These are phyloP conservation scores for Verticillium tricorpus DNA, from an alignment of 2,329 filamentous ascomycete genomes.

Conservation along the genomic window DNA sequence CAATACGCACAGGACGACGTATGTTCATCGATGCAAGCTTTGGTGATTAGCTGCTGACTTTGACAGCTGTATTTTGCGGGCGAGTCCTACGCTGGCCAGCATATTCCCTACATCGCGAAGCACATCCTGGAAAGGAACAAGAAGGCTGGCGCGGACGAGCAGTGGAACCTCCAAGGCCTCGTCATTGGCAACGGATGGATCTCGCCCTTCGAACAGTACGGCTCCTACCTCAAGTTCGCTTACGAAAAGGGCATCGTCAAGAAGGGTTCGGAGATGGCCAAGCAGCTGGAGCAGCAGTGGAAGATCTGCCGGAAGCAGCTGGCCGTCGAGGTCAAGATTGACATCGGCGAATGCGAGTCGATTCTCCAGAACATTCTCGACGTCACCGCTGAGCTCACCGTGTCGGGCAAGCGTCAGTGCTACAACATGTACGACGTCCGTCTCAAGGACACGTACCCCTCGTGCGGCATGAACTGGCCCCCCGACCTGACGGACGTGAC, in stretches of 20 bases:
- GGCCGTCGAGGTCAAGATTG: constrained; percentile 52
- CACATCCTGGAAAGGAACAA: constrained; percentile 87
- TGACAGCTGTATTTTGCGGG: constrained; percentile 84
- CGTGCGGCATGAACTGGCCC: constrained; percentile 98
- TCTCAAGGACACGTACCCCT: constrained; percentile 71
- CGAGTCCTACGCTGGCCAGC: constrained; percentile 94
- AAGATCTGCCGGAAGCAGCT: constrained; percentile 63
- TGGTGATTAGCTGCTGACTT: background rate
- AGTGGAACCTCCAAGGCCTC: constrained; percentile 79
- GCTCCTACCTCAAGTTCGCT: constrained; percentile 76
- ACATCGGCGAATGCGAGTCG: constrained; percentile 66
- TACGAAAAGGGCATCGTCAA: constrained; percentile 71
- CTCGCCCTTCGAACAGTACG: constrained; percentile 83
- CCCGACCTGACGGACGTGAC: constrained; percentile 74
- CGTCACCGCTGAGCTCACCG: constrained; percentile 50
- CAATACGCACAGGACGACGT: constrained; percentile 92
- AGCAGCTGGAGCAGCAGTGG: constrained; percentile 64
- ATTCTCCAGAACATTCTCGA: constrained; percentile 71
- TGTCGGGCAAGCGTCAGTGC: constrained; percentile 56
- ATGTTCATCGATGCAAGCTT: constrained; percentile 31
- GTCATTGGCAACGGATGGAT: constrained; percentile 99
- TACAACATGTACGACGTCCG: constrained; percentile 97
- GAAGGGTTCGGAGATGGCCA: constrained; percentile 59
- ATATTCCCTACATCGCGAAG: constrained; percentile 95
- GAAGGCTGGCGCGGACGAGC: constrained; percentile 36